Conservation (phyloP, 164 flowering plant species). For the Magnolia kwangsiensis region DNA sequence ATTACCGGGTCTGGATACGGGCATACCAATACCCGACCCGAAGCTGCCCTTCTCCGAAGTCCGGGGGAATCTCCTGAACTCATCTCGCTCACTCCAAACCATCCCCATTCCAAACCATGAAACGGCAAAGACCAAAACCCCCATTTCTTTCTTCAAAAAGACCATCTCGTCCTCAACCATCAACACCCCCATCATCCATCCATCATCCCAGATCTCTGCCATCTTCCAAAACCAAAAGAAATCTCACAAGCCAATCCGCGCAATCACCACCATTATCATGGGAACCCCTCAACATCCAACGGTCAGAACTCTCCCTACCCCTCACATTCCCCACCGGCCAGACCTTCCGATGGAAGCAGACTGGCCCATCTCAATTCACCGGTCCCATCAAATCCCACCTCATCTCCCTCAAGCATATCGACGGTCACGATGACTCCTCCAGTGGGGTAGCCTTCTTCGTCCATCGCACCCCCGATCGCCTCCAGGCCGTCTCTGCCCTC, state of each 20-base stretch:
- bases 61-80: neutral
- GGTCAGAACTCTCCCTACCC: slow-evolving; percentile 73
- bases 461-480: slow-evolving; percentile 10
- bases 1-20: neutral
- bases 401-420: slow-evolving; percentile 68
- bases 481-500: slow-evolving; percentile 37
- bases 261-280: slow-evolving; percentile 25
- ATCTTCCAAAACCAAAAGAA: slow-evolving; percentile 4
- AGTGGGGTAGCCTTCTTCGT: slow-evolving; percentile 50
- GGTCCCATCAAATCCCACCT: slow-evolving; percentile 77
- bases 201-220: neutral
- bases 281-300: slow-evolving; percentile 58
- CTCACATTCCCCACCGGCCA: slow-evolving; percentile 98
- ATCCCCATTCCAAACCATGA: neutral
- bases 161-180: neutral
- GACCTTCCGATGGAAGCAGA: slow-evolving; percentile 87
- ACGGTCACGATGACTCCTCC: slow-evolving; percentile 11
- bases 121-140: neutral
- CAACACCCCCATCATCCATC: neutral
- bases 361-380: slow-evolving; percentile 62
- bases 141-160: neutral
- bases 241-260: neutral
- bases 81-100: neutral
- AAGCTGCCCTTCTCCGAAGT: neutral
- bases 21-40: neutral